phyloP scores from a whole-genome alignment of 2,329 filamentous ascomycete species.

The Colletotrichum gigasporum region DNA sequence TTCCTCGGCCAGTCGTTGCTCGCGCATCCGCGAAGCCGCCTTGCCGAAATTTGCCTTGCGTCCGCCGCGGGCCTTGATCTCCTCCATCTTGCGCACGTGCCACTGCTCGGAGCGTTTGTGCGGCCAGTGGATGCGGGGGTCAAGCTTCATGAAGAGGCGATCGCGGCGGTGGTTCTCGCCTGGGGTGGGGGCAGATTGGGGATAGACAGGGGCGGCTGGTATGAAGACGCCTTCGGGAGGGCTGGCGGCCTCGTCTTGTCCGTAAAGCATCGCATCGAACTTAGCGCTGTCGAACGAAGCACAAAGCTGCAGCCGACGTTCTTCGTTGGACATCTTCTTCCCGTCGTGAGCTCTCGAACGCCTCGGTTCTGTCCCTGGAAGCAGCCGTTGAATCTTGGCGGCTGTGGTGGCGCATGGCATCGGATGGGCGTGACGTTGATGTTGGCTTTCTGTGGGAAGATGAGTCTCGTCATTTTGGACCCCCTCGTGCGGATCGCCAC shows the following conservation, averaged over 20 bases:
- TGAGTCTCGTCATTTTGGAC: too few relatives aligned
- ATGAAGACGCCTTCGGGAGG: conserved; percentile 22
- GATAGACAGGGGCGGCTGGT: background rate
- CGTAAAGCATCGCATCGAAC: conserved; percentile 33
- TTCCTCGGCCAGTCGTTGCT: conserved; percentile 38
- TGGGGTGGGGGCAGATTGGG: conserved; percentile 12
- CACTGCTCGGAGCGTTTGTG: conserved; percentile 54
- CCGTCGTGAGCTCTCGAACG: background rate
- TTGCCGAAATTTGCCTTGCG: conserved; percentile 63
- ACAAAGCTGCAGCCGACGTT: conserved; percentile 17
- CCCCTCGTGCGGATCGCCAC: too few relatives aligned
- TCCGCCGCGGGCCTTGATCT: conserved; percentile 58
- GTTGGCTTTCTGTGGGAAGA: background rate
- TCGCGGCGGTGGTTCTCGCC: conserved; percentile 37
- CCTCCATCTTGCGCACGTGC: conserved; percentile 56
- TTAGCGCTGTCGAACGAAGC: conserved; percentile 25
- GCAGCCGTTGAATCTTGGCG: background rate
- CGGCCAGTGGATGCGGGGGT: conserved; percentile 61
- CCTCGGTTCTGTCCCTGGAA: background rate
- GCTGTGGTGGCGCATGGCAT: background rate
- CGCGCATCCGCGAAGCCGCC: conserved; percentile 48
- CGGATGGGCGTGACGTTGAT: background rate
- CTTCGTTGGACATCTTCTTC: background rate
- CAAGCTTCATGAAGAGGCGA: conserved; percentile 54
- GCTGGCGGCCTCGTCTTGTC: conserved; percentile 25